Conservation (phyloP, 768 basidiomycete genomes). For the Tephrocybe sp. region DNA sequence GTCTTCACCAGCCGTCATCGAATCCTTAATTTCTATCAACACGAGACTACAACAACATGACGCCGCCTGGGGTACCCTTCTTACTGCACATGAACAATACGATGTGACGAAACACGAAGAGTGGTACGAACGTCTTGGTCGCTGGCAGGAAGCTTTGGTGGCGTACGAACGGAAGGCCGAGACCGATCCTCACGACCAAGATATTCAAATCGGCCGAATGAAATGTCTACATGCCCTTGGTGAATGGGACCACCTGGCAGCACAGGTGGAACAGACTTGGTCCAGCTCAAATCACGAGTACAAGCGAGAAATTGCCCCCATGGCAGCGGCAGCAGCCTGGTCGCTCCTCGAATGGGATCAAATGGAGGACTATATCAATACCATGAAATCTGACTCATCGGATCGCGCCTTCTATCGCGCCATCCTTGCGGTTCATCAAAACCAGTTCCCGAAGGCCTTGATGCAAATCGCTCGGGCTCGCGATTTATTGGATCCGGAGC, state of each 20-base stretch:
- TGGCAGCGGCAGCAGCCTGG: slow-evolving; percentile 98
- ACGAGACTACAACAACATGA: slow-evolving; percentile 96
- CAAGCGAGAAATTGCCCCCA: slow-evolving; percentile 87
- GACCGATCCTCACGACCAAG: slow-evolving; percentile 72
- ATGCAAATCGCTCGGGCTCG: slow-evolving; percentile 90
- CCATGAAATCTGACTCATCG: slow-evolving; percentile 90
- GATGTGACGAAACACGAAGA: slow-evolving; percentile 92
- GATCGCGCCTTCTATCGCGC: slow-evolving; percentile 96
- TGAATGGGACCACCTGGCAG: slow-evolving; percentile 92
- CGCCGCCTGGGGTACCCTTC: slow-evolving; percentile 95
- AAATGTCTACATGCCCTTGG: slow-evolving; percentile 96
- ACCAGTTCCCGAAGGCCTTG: slow-evolving; percentile 90
- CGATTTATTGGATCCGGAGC: slow-evolving; percentile 86
- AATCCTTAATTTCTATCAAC: slow-evolving; percentile 94
- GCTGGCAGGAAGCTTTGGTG: slow-evolving; percentile 91
- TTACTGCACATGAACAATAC: slow-evolving; percentile 86
- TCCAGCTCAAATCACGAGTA: slow-evolving; percentile 77
- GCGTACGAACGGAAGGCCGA: slow-evolving; percentile 81
- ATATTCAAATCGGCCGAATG: slow-evolving; percentile 86
- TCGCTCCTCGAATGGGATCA: slow-evolving; percentile 95
- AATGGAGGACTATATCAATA: slow-evolving; percentile 95
- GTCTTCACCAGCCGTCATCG: slow-evolving; percentile 86
- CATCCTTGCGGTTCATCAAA: slow-evolving; percentile 93
- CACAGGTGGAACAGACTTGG: slow-evolving; percentile 89
- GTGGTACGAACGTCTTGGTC: slow-evolving; percentile 95